A percentile compares a stretch with the other conserved stretches of the same genome.
Conservation (phyloP, 108 stramenopile genomes). For the Pseudonitzschia pungens region DNA sequence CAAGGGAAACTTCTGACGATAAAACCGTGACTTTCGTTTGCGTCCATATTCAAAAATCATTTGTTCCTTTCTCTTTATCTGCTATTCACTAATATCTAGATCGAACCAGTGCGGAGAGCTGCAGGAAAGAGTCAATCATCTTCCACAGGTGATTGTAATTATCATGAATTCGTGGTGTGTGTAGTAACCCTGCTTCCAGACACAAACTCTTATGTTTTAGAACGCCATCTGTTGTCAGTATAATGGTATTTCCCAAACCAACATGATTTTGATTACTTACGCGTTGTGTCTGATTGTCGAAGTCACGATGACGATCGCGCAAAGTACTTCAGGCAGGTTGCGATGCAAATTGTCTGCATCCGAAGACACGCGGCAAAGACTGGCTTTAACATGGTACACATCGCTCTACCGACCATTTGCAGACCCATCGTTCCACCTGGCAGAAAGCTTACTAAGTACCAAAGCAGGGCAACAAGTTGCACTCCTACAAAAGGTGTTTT, state of each 20-base stretch:
- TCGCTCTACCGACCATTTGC: conserved; percentile 57
- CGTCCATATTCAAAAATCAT: too few relatives aligned
- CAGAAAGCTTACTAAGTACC: conserved; percentile 89
- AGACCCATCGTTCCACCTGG: conserved; percentile 87
- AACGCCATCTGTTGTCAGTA: too few relatives aligned
- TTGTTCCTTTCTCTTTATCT: too few relatives aligned
- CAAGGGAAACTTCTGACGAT: too few relatives aligned
- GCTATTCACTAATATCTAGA: too few relatives aligned
- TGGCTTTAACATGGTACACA: conserved; percentile 74
- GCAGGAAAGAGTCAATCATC: too few relatives aligned
- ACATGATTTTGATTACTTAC: background rate
- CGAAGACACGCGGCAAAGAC: conserved; percentile 61
- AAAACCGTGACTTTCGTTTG: too few relatives aligned
- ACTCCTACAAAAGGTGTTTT: conserved; percentile 5
- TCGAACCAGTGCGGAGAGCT: too few relatives aligned
- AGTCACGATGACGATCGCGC: conserved; percentile 15
- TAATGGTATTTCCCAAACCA: background rate
- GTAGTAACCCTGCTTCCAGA: too few relatives aligned
- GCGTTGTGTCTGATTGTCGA: background rate
- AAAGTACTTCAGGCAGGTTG: conserved; percentile 22
- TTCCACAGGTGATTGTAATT: too few relatives aligned
- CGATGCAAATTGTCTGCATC: conserved; percentile 53
- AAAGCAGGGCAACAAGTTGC: conserved; percentile 77
- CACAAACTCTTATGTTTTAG: too few relatives aligned
- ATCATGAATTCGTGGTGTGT: too few relatives aligned